Evolutionary conservation across 495 filamentous ascomycete species (phyloP).

Genomic region (Neurospora tetraspora): DNA sequence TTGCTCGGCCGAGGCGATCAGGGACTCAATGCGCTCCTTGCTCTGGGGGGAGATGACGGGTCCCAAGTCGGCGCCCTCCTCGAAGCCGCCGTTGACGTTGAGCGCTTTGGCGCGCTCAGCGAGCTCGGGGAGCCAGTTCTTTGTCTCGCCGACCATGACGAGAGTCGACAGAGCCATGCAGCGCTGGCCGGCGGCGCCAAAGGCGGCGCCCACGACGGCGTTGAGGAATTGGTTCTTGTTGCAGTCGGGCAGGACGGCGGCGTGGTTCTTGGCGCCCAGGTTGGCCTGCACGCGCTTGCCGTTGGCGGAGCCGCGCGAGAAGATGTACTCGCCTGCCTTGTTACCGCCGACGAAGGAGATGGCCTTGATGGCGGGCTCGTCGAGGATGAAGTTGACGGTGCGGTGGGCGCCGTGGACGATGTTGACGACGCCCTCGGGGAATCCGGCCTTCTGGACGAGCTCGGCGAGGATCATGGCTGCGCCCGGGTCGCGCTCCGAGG

Average conservation of each 20-base stretch:
- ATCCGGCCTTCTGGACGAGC: slow-evolving; percentile 80
- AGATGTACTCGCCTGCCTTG: slow-evolving; percentile 97
- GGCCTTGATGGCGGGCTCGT: slow-evolving; percentile 95
- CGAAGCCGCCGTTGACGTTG: slow-evolving; percentile 88
- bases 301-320: slow-evolving; percentile 80
- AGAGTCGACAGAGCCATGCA: slow-evolving; percentile 96
- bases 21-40: slow-evolving; percentile 76
- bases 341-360: slow-evolving; percentile 96
- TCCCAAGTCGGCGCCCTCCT: slow-evolving; percentile 88
- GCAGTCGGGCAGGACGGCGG: slow-evolving; percentile 86
- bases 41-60: slow-evolving; percentile 92
- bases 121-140: slow-evolving; percentile 84
- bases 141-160: slow-evolving; percentile 90
- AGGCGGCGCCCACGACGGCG: slow-evolving; percentile 88
- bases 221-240: slow-evolving; percentile 98
- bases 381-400: slow-evolving; percentile 95
- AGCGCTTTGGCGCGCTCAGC: slow-evolving; percentile 87
- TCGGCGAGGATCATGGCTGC: slow-evolving; percentile 97
- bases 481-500: slow-evolving; percentile 95
- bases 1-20: slow-evolving; percentile 82
- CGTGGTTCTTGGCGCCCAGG: slow-evolving; percentile 97
- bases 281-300: slow-evolving; percentile 94
- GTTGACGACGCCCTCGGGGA: slow-evolving; percentile 90
- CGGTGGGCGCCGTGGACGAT: slow-evolving; percentile 84
- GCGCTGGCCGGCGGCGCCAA: slow-evolving; percentile 91